These are phyloP conservation scores for Fusarium pseudograminearum DNA, from an alignment of 2,329 filamentous ascomycete genomes.

Conservation along the genomic window DNA sequence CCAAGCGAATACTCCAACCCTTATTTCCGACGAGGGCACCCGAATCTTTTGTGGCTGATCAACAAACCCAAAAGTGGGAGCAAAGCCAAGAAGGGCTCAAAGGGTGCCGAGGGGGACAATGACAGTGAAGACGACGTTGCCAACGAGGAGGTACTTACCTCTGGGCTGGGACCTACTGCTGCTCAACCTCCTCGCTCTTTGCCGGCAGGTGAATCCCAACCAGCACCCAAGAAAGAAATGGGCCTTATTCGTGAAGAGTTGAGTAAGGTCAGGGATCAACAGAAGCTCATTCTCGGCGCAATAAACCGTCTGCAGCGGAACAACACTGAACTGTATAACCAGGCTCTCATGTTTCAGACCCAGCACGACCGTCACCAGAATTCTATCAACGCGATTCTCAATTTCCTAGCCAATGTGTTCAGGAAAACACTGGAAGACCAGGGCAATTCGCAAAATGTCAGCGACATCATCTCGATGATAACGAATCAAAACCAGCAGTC, in stretches of 20 bases:
- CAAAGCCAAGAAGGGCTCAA: slow-evolving; percentile 67
- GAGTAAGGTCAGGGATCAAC: slow-evolving; percentile 84
- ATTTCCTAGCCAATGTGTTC: slow-evolving; percentile 96
- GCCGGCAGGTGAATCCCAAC: slow-evolving; percentile 60
- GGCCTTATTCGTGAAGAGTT: slow-evolving; percentile 83
- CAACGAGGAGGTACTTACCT: slow-evolving; percentile 55
- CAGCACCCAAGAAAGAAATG: slow-evolving; percentile 78
- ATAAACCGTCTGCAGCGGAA: slow-evolving; percentile 85
- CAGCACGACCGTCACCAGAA: slow-evolving; percentile 97
- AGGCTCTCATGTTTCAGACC: slow-evolving; percentile 88
- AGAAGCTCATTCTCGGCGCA: slow-evolving; percentile 85
- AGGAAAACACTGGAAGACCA: slow-evolving; percentile 91
- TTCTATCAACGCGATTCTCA: slow-evolving; percentile 98
- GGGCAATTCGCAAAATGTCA: slow-evolving; percentile 78
- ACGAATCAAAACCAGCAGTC: slow-evolving; percentile 63
- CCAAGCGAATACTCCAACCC: slow-evolving; percentile 98
- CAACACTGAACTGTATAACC: slow-evolving; percentile 87
- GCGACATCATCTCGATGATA: slow-evolving; percentile 86
- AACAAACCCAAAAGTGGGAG: slow-evolving; percentile 89
- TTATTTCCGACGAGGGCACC: slow-evolving; percentile 93
- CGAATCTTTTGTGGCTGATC: slow-evolving; percentile 94
- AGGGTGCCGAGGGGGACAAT: slow-evolving; percentile 76
- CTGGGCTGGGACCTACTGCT: slow-evolving; percentile 37
- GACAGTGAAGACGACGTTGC: slow-evolving; percentile 71
- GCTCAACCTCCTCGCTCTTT: slow-evolving; percentile 50